Conservation (phyloP, 495 filamentous ascomycete species). For the Podospora comata region DNA sequence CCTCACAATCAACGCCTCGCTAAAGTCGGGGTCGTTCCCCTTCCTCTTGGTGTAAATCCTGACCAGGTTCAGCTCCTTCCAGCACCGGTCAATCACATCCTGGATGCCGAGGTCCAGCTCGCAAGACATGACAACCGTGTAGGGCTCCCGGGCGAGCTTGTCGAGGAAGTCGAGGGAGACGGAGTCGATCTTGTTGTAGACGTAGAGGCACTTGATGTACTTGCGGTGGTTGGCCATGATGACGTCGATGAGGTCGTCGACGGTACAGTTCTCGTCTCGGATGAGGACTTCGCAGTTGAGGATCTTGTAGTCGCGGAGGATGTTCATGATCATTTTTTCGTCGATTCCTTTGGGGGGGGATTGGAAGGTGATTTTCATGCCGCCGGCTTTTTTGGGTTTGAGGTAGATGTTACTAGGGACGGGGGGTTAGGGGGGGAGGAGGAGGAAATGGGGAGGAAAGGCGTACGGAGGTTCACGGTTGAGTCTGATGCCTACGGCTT, state of each 20-base stretch:
- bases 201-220: conserved; percentile 94
- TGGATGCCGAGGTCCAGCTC: conserved; percentile 95
- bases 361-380: conserved; percentile 97
- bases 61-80: conserved; percentile 90
- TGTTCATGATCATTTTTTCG: conserved; percentile 96
- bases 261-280: conserved; percentile 89
- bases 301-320: conserved; percentile 96
- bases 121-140: conserved; percentile 97
- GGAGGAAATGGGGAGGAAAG: not conserved
- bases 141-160: conserved; percentile 81
- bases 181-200: conserved; percentile 99
- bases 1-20: conserved; percentile 90
- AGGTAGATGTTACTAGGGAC: conserved; percentile 85
- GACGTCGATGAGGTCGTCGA: conserved; percentile 98
- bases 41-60: conserved; percentile 96
- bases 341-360: conserved; percentile 83
- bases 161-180: conserved; percentile 92
- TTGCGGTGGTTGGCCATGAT: conserved; percentile 97
- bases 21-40: conserved; percentile 86
- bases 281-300: conserved; percentile 96
- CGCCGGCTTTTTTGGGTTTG: conserved; percentile 95
- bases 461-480: conserved; percentile 88
- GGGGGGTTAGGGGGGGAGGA: not conserved
- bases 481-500: conserved; percentile 92
- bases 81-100: conserved; percentile 92